Percentiles rank a stretch among this genome's conserved stretches.
Conservation (phyloP, 306 rosid genomes). For the Citrullus amarus region DNA sequence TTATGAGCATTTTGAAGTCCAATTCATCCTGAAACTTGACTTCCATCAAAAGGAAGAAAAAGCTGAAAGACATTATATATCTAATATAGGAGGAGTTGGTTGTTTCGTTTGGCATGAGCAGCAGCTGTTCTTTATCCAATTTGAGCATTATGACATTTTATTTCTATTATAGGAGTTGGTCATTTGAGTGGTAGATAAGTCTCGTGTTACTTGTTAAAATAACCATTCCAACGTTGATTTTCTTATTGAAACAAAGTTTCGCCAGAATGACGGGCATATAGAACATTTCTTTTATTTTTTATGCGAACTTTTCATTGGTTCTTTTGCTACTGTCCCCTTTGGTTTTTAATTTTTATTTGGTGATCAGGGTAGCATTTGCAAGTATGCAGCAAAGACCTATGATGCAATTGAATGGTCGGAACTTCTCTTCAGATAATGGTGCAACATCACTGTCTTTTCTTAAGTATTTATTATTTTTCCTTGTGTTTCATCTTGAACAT, state of each 20-base stretch:
- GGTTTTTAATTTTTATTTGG: constrained; percentile 4
- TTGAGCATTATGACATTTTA: not conserved
- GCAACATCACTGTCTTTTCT: constrained; percentile 13
- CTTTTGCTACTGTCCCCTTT: not conserved
- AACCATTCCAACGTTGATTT: not conserved
- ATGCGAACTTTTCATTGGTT: not conserved
- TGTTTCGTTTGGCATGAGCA: not conserved
- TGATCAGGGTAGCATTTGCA: constrained; percentile 30
- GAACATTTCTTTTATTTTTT: not conserved
- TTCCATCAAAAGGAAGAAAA: not conserved
- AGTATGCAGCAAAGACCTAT: constrained; percentile 19
- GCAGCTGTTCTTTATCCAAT: not conserved
- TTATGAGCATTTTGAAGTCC: not conserved
- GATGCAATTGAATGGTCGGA: constrained; percentile 36
- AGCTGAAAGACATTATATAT: too few species aligned
- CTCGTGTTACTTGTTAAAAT: not conserved
- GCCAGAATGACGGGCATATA: not conserved
- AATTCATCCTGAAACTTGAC: not conserved
- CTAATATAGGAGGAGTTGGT: too few species aligned
- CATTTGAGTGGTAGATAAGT: not conserved
- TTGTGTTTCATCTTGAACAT: too few species aligned
- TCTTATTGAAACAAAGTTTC: not conserved
- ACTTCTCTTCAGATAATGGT: constrained; percentile 74
- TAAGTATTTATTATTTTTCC: not conserved
- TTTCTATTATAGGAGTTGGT: not conserved